Evolutionary conservation across 2,329 filamentous ascomycete genomes (phyloP), one percentile per base, ranked within the genome.

Genomic region (Fusarium tupiense): DNA sequence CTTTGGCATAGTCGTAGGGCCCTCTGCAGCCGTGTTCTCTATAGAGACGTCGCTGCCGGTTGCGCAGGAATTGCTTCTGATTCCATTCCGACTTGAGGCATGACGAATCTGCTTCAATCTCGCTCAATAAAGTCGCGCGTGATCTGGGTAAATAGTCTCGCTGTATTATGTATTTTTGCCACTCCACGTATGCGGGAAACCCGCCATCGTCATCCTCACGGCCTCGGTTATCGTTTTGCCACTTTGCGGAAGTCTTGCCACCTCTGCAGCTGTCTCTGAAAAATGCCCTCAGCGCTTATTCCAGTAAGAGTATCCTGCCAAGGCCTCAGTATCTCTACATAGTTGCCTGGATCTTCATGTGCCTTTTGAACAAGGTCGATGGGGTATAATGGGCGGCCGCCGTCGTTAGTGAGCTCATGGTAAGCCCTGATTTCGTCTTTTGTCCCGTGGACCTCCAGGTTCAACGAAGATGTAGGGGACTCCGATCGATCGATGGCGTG

Each of bases 171-270:
- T 6, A 6, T 6, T 26, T 26, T 6, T 6, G 6, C 26, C 6
- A 22, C 20, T 59, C 46, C 12, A 64, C 37, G n/a, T 17, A 33
- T 5, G 44, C 50, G 2, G 20, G 12, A 41, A 74, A 78, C 12
- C 52, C 74, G 9, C 66, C 73, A 6, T 78, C 68, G 20, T 78
- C 64, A 44, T 76, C 64, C 22, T 73, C 63, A 13, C 69, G 66
- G 12, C 50, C 67, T 29, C 80, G 69, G 44, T 80, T 80, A n/a
- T 76, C 69, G 57, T 73, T 68, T 76, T 82, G 80, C 75, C 76
- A 82, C 22, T 65, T 6, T 75, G 40, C 79, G 77, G 65, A 84
- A 83, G 17, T 72, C 56, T 57, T 67, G 31, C 82, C 81, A 83
- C 54, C 72, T 70, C 33, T 41, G 13, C 57, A 74, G 52, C 69